phyloP scores from a whole-genome alignment of 345 rosid species.

The Populus davidiana region DNA sequence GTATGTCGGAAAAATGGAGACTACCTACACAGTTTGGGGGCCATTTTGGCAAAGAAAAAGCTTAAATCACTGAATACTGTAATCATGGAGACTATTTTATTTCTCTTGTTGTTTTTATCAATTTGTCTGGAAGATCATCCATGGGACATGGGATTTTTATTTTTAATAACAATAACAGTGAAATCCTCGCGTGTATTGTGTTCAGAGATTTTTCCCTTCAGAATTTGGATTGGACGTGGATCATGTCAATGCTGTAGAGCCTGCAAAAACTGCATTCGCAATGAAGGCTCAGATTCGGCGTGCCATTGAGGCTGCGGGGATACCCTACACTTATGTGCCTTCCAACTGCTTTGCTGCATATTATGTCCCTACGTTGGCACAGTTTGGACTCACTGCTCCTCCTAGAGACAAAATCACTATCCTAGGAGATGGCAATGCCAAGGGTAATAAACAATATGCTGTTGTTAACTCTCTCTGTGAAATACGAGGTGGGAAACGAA shows the following conservation, averaged over 20 bases:
- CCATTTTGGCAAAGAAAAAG: neutral
- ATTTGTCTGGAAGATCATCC: neutral
- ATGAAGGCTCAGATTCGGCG: constrained; percentile 25
- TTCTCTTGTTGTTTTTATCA: neutral
- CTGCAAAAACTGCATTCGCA: constrained; percentile 20
- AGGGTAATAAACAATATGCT: constrained; percentile 5
- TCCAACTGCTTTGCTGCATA: constrained; percentile 16
- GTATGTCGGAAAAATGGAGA: neutral
- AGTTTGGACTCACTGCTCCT: constrained; percentile 16
- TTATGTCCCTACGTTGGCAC: constrained; percentile 6
- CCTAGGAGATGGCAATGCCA: constrained; percentile 28
- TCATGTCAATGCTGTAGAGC: constrained; percentile 27
- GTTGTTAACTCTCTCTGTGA: neutral
- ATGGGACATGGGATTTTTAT: neutral
- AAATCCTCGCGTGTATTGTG: neutral
- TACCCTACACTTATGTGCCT: constrained; percentile 25
- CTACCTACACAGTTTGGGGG: neutral
- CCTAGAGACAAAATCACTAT: constrained; percentile 21
- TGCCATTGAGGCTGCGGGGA: constrained; percentile 22
- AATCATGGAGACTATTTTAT: neutral
- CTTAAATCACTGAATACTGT: neutral
- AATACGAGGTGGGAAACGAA: neutral
- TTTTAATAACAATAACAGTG: too few species aligned
- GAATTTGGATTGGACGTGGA: constrained; percentile 31
- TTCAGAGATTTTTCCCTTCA: constrained; percentile 31